Conservation (phyloP, 805 yeast species). For the Yamadazyma takamatsuzukensis region DNA sequence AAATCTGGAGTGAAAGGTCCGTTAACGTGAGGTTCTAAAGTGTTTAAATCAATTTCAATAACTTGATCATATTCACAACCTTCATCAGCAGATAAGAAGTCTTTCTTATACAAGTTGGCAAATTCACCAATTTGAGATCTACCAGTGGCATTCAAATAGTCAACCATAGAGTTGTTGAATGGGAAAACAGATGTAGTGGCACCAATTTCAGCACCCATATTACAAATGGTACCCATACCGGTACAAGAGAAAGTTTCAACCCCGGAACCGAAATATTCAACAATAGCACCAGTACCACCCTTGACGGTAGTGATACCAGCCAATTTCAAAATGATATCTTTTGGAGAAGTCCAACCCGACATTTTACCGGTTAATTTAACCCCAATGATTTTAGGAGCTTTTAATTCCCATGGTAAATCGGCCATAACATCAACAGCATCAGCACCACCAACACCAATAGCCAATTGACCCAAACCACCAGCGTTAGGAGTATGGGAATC, state of each 20-base stretch:
- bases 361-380: slow-evolving; percentile 89
- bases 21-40: slow-evolving; percentile 92
- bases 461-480: slow-evolving; percentile 97
- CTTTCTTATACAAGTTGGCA: slow-evolving; percentile 62
- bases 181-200: slow-evolving; percentile 98
- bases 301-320: slow-evolving; percentile 94
- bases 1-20: slow-evolving; percentile 99
- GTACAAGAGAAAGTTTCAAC: slow-evolving; percentile 89
- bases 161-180: slow-evolving; percentile 84
- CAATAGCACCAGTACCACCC: slow-evolving; percentile 97
- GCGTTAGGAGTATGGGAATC: slow-evolving; percentile 98
- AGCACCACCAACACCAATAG: slow-evolving; percentile 99
- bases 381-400: slow-evolving; percentile 95
- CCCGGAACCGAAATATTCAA: slow-evolving; percentile 96
- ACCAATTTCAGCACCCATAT: slow-evolving; percentile 99
- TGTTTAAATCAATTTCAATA: slow-evolving; percentile 83
- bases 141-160: slow-evolving; percentile 81
- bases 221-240: slow-evolving; percentile 99
- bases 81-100: slow-evolving; percentile 78
- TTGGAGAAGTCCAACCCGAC: slow-evolving; percentile 96
- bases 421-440: slow-evolving; percentile 98
- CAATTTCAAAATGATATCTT: slow-evolving; percentile 87
- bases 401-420: slow-evolving; percentile 92
- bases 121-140: slow-evolving; percentile 82
- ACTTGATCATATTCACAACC: slow-evolving; percentile 93